These are phyloP conservation scores for Rhynchosporium graminicola DNA, from an alignment of 2,329 filamentous ascomycete species.

Conservation along the genomic window DNA sequence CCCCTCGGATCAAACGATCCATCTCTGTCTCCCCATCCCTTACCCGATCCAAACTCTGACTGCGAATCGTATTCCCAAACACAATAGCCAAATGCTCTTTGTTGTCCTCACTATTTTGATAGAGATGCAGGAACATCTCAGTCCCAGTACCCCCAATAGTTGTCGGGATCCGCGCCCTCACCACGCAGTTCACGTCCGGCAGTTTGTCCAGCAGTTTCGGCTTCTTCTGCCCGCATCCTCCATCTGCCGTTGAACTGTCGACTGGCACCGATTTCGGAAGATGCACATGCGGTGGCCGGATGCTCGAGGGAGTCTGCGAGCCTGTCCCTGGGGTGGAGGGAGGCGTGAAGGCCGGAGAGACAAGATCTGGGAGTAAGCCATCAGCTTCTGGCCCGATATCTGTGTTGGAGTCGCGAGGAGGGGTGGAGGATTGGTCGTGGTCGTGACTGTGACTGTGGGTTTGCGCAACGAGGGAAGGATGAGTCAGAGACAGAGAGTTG, in stretches of 20 bases:
- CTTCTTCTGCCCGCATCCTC: slow-evolving; percentile 62
- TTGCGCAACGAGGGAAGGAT: slow-evolving; percentile 10
- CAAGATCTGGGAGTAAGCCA: slow-evolving; percentile 49
- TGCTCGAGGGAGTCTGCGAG: slow-evolving; percentile 48
- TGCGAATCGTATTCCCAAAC: slow-evolving; percentile 83
- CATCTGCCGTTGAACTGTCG: slow-evolving; percentile 51
- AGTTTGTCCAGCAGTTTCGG: slow-evolving; percentile 74
- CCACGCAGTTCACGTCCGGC: slow-evolving; percentile 88
- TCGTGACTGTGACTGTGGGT: neutral
- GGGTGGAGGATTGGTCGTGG: neutral
- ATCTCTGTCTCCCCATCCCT: slow-evolving; percentile 79
- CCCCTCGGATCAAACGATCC: slow-evolving; percentile 90
- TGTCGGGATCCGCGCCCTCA: slow-evolving; percentile 92
- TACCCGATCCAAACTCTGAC: slow-evolving; percentile 68
- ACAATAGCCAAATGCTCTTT: slow-evolving; percentile 98
- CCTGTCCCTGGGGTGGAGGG: slow-evolving; percentile 65
- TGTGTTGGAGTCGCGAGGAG: slow-evolving; percentile 17
- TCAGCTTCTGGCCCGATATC: slow-evolving; percentile 22
- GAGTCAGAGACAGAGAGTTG: slow-evolving; percentile 29
- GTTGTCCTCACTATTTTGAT: slow-evolving; percentile 87
- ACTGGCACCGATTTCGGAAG: slow-evolving; percentile 27
- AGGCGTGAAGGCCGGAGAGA: slow-evolving; percentile 84
- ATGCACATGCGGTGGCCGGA: slow-evolving; percentile 33
- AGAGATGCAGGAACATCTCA: slow-evolving; percentile 96
- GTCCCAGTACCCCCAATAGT: slow-evolving; percentile 66